Evolutionary conservation across 257 asterid genomes (phyloP).

Genomic region (Salvia hispanica): DNA sequence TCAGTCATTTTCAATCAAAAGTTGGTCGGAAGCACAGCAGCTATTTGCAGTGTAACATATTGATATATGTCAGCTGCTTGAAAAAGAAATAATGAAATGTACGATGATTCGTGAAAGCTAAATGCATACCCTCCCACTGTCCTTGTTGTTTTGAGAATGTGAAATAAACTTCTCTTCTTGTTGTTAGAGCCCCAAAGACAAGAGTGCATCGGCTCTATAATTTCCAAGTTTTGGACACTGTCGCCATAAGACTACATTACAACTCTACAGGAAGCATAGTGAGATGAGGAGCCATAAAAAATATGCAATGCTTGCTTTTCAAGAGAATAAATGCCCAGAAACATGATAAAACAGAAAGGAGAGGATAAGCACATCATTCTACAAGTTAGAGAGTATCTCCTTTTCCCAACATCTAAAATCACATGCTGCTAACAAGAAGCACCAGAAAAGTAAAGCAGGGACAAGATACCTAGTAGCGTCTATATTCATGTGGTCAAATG

Average conservation of each 20-base stretch:
- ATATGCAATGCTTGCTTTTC: slow-evolving; percentile 18
- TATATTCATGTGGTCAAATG: slow-evolving; percentile 96
- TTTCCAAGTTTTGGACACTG: slow-evolving; percentile 97
- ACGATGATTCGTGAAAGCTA: slow-evolving; percentile 28
- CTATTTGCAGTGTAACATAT: slow-evolving; percentile 24
- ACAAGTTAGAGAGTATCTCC: slow-evolving; percentile 18
- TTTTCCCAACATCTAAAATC: slow-evolving; percentile 18
- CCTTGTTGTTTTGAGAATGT: slow-evolving; percentile 92
- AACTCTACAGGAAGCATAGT: slow-evolving; percentile 21
- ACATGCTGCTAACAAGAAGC: slow-evolving; percentile 20
- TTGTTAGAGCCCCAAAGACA: slow-evolving; percentile 70
- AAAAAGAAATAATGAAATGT: not conserved
- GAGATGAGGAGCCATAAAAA: slow-evolving; percentile 17
- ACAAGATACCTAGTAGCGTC: slow-evolving; percentile 88
- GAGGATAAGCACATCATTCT: not conserved
- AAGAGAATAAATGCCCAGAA: slow-evolving; percentile 2
- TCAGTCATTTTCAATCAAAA: slow-evolving; percentile 13
- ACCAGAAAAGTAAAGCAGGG: slow-evolving; percentile 14
- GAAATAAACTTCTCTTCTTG: slow-evolving; percentile 91
- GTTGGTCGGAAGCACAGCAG: slow-evolving; percentile 16
- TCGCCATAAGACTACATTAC: slow-evolving; percentile 40
- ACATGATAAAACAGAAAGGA: not conserved
- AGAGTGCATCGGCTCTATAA: slow-evolving; percentile 85
- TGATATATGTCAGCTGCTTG: slow-evolving; percentile 16
- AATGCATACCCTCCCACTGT: slow-evolving; percentile 90